Evolutionary conservation across 1,139 yeast genomes (phyloP).

Genomic region (Nakaseomyces nivariensis): DNA sequence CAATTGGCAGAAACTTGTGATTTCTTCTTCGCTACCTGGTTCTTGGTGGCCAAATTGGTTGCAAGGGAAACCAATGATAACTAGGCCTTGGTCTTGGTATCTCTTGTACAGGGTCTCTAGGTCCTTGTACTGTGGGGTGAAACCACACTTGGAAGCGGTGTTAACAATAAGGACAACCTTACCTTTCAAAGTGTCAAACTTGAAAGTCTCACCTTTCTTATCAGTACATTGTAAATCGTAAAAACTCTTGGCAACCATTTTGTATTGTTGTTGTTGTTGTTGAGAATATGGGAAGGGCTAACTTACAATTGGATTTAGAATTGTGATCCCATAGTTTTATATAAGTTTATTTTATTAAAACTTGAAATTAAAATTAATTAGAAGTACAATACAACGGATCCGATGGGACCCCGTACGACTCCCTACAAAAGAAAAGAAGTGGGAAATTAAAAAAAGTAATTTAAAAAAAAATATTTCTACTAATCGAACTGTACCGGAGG

Average conservation of each 20-base stretch:
- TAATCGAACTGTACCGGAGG: no score
- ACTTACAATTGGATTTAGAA: no score
- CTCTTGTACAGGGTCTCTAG: constrained; percentile 75
- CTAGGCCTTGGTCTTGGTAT: constrained; percentile 66
- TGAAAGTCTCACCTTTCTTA: constrained; percentile 50
- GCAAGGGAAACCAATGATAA: constrained; percentile 84
- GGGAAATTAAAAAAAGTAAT: no score
- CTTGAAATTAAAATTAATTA: no score
- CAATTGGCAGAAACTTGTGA: constrained; percentile 51
- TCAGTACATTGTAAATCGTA: constrained; percentile 51
- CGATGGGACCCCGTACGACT: no score
- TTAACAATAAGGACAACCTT: constrained; percentile 87
- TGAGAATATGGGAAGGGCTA: no score
- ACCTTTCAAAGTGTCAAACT: constrained; percentile 65
- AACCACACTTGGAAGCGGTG: constrained; percentile 86
- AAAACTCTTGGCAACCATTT: constrained; percentile 29
- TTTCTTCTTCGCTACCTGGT: constrained; percentile 61
- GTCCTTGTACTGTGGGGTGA: constrained; percentile 78
- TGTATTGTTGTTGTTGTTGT: no score
- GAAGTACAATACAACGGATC: no score
- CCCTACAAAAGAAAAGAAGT: no score
- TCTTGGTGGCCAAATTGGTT: constrained; percentile 88
- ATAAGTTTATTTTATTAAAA: no score
- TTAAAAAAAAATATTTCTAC: no score
- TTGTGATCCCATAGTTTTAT: no score